These are phyloP conservation scores for Ambrosia artemisiifolia DNA, from an alignment of 129 eudicot genomes.

Conservation along the genomic window DNA sequence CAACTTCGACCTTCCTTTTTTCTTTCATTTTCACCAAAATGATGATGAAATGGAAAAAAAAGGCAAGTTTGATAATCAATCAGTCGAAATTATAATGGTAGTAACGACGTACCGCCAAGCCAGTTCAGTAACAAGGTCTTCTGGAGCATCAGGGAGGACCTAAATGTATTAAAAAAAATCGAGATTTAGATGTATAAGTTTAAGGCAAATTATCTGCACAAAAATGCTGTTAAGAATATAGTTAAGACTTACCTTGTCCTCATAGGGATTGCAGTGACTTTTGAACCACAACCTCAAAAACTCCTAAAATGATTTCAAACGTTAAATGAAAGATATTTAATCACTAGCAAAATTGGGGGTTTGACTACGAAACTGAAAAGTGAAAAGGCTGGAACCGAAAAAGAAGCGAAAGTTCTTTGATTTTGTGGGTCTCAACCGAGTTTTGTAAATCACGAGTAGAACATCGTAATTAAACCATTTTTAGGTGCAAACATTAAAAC, in stretches of 20 bases:
- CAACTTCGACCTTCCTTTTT: not conserved
- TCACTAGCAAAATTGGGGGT: not conserved
- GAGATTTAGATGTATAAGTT: not conserved
- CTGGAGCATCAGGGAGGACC: slow-evolving; percentile 97
- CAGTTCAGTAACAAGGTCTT: slow-evolving; percentile 88
- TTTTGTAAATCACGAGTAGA: not conserved
- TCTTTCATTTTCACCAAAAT: slow-evolving; percentile 14
- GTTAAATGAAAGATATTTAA: not conserved
- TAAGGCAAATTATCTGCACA: not conserved
- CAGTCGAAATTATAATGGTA: slow-evolving; percentile 4
- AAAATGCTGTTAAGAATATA: not conserved
- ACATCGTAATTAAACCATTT: not conserved
- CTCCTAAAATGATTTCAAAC: slow-evolving; percentile 50
- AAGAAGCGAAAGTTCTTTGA: not conserved
- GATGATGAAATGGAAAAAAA: not conserved
- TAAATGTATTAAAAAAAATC: slow-evolving; percentile 19
- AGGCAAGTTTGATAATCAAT: not conserved
- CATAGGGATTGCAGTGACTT: slow-evolving; percentile 86
- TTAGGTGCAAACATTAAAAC: not conserved
- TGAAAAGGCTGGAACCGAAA: not conserved
- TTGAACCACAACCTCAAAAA: slow-evolving; percentile 96
- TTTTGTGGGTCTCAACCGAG: not conserved
- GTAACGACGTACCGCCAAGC: slow-evolving; percentile 76
- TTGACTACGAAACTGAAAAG: not conserved
- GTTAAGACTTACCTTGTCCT: slow-evolving; percentile 59